Conservation (phyloP, 1,139 yeast species). For the Saccharomyces uvarum region DNA sequence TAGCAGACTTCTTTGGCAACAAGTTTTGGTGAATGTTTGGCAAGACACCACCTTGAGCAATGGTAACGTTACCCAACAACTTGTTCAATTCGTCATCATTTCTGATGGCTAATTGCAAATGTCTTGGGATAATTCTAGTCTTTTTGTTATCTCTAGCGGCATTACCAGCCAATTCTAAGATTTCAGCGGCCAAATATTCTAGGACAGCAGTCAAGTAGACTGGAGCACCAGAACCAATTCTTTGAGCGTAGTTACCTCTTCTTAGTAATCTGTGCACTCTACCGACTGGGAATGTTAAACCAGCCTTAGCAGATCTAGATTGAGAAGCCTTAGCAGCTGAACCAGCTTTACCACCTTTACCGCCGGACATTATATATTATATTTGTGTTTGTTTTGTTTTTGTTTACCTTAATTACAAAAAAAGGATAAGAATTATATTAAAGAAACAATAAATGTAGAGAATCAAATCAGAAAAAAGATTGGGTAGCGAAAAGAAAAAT, state of each 20-base stretch:
- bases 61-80: conserved; percentile 85
- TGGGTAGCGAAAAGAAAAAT: no score
- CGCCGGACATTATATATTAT: conserved; percentile 72
- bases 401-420: neutral
- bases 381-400: conserved; percentile 12
- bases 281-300: conserved; percentile 98
- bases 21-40: conserved; percentile 95
- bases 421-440: neutral
- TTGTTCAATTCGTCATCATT: conserved; percentile 95
- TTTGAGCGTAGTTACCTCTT: conserved; percentile 98
- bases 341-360: conserved; percentile 97
- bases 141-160: conserved; percentile 98
- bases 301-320: conserved; percentile 97
- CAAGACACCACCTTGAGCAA: conserved; percentile 96
- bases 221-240: conserved; percentile 98
- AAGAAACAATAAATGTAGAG: neutral
- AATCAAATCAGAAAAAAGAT: no score
- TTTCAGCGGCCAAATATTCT: conserved; percentile 95
- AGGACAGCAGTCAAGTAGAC: conserved; percentile 92
- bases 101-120: conserved; percentile 94
- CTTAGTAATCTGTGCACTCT: conserved; percentile 95
- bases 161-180: conserved; percentile 95
- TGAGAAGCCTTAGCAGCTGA: conserved; percentile 88
- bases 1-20: conserved; percentile 86
- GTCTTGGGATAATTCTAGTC: conserved; percentile 98